A percentile compares a stretch with the other conserved stretches of the same genome.
phyloP scores from a whole-genome alignment of 2,329 filamentous ascomycete species.

The Diaporthe velutina region DNA sequence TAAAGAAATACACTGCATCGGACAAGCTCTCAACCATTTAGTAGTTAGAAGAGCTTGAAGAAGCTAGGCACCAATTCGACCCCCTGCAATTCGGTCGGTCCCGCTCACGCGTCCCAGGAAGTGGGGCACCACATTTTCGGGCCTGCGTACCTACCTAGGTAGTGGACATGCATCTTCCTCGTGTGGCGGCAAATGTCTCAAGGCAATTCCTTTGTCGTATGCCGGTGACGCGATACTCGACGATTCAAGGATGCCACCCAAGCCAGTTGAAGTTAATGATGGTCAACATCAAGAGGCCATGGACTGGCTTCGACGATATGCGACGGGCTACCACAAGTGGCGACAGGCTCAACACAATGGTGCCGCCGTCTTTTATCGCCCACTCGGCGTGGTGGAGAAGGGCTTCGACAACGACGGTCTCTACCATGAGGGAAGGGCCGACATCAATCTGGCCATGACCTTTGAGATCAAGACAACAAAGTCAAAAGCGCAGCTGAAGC shows the following conservation, averaged over 20 bases:
- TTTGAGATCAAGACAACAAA: slow-evolving; percentile 40
- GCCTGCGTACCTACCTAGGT: too few relatives aligned
- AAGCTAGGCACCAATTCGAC: neutral
- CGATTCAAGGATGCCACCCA: neutral
- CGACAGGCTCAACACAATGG: slow-evolving; percentile 2
- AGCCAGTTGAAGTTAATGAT: neutral
- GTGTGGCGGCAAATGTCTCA: neutral
- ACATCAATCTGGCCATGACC: slow-evolving; percentile 41
- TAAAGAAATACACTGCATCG: neutral
- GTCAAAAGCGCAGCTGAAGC: slow-evolving; percentile 36
- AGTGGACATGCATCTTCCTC: neutral
- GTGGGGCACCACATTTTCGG: slow-evolving; percentile 10
- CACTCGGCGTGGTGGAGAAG: slow-evolving; percentile 41
- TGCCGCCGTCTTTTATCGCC: slow-evolving; percentile 27
- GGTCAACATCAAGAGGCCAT: neutral
- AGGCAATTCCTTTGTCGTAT: neutral
- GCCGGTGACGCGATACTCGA: neutral
- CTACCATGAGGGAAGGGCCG: slow-evolving; percentile 44
- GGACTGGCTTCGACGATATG: slow-evolving; percentile 31
- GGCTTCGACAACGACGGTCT: slow-evolving; percentile 44
- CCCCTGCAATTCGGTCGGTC: neutral
- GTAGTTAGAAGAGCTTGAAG: neutral
- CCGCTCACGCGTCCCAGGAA: neutral
- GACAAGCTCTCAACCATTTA: neutral
- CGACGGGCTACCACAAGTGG: slow-evolving; percentile 36